Evolutionary conservation across 2,329 filamentous ascomycete species (phyloP).

Genomic region (Rachicladosporium sp.): DNA sequence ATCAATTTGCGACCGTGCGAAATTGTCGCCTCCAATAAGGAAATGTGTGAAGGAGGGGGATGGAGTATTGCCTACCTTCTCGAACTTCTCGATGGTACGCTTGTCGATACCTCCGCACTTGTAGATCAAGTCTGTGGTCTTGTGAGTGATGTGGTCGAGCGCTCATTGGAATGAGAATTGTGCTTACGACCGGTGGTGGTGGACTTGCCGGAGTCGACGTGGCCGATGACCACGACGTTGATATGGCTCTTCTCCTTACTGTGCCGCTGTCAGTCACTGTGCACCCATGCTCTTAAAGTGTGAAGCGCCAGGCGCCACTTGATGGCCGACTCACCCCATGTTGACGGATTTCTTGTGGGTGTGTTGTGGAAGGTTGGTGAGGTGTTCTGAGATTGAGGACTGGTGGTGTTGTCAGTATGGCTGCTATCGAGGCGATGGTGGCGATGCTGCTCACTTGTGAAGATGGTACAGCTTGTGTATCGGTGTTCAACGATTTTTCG

Average conservation of each 20-base stretch:
- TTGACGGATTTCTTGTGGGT: slow-evolving; percentile 29
- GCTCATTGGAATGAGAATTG: slow-evolving; percentile 17
- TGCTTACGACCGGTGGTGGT: slow-evolving; percentile 74
- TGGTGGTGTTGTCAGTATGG: no score
- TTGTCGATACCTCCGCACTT: slow-evolving; percentile 99
- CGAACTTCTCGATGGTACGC: slow-evolving; percentile 99
- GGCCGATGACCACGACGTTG: slow-evolving; percentile 94
- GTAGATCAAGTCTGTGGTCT: slow-evolving; percentile 91
- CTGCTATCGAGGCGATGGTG: neutral
- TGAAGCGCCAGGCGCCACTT: slow-evolving; percentile 9
- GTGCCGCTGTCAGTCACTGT: slow-evolving; percentile 25
- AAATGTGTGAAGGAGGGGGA: slow-evolving; percentile 6
- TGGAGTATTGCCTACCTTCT: slow-evolving; percentile 60
- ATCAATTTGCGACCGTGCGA: no score
- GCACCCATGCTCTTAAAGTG: slow-evolving; percentile 5
- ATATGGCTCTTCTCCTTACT: slow-evolving; percentile 96
- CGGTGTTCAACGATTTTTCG: slow-evolving; percentile 1
- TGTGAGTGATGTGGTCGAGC: slow-evolving; percentile 33
- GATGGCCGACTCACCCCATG: slow-evolving; percentile 45
- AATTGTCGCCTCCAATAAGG: no score
- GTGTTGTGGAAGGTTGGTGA: slow-evolving; percentile 1
- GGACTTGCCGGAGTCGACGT: slow-evolving; percentile 99
- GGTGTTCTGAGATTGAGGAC: slow-evolving; percentile 2
- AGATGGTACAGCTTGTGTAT: no score
- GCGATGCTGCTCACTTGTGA: neutral